Evolutionary conservation across 139 green algal genomes (phyloP), one percentile per base, ranked within the genome.

Genomic region (Micractinium sp.): DNA sequence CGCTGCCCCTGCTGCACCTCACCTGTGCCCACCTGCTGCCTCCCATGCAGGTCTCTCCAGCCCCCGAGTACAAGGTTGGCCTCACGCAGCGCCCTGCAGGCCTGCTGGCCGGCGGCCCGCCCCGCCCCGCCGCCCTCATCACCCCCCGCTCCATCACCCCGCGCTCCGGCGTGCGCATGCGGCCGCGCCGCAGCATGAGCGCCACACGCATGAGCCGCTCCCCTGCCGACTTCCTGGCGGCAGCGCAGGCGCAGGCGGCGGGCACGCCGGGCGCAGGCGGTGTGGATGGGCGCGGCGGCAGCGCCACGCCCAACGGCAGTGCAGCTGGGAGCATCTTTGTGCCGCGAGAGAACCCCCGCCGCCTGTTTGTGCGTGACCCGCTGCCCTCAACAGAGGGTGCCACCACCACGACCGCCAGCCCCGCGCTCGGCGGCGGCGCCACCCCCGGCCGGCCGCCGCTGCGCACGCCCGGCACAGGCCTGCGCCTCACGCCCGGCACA

Each of bases 291-390:
- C 38, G 76, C 56, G 66, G 71, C 76, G 69, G 82, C 66, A 84
- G 63, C 88, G 79, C 89, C 33, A 87, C 83, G 14, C 80, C 84
- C 38, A 85, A 89, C 81, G 77, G 81, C 60, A 41, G 85, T 73
- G 35, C 23, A n/a, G n/a, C n/a, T n/a, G n/a, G n/a, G 25, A 82
- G 85, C 77, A 81, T 95, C 19, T 95, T 98, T 90, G 93, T 95
- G 23, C 90, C 94, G 22, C 90, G 96, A 0, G 93, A 96, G 73
- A 96, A 98, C 92, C 96, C 96, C 0, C 94, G 97, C 87, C 79
- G 90, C 18, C 94, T 98, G 29, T 98, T 98, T 90, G 96, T 98
- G 74, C 91, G 95, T 25, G 90, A 93, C 74, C 90, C 93, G 12
- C 92, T 96, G 38, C 95, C 95, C 22, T 91, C 90, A 31, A 96